phyloP scores from a whole-genome alignment of 2,329 filamentous ascomycete genomes.

The Ophiocordyceps camponoti-leonardi region DNA sequence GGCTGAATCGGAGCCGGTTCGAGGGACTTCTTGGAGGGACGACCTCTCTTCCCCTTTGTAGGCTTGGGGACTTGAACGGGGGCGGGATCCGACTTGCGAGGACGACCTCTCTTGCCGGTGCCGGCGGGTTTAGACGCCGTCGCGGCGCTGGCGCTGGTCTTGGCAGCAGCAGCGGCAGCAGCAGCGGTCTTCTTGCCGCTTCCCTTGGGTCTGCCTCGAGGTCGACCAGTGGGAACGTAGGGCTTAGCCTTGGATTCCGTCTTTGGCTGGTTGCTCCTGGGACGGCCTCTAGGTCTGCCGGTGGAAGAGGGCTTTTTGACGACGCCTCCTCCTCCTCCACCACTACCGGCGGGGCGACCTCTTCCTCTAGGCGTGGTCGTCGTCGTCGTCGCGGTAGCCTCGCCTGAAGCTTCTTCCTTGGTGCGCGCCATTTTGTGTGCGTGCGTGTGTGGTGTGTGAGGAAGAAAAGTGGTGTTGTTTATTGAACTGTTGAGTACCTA shows the following conservation, averaged over 20 bases:
- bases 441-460: too few relatives aligned
- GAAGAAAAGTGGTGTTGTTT: too few relatives aligned
- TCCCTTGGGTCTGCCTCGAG: conserved; percentile 29
- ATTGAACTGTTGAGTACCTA: too few relatives aligned
- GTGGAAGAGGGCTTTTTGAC: conserved; percentile 16
- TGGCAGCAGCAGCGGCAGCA: not conserved
- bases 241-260: conserved; percentile 4
- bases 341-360: not conserved
- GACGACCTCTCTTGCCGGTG: conserved; percentile 12
- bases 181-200: conserved; percentile 17
- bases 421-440: conserved; percentile 17
- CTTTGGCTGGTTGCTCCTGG: conserved; percentile 17
- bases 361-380: not conserved
- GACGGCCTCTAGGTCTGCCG: conserved; percentile 26
- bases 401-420: conserved; percentile 11
- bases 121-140: conserved; percentile 2
- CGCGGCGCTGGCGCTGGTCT: not conserved
- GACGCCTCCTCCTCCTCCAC: conserved; percentile 8
- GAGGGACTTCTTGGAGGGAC: not conserved
- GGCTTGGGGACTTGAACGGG: conserved; percentile 4
- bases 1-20: not conserved
- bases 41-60: not conserved
- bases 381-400: conserved; percentile 6
- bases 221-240: conserved; percentile 23
- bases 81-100: conserved; percentile 10